Evolutionary conservation across 2,329 filamentous ascomycete genomes (phyloP), one percentile per base, ranked within the genome.

Genomic region (Penicillium oxalicum): DNA sequence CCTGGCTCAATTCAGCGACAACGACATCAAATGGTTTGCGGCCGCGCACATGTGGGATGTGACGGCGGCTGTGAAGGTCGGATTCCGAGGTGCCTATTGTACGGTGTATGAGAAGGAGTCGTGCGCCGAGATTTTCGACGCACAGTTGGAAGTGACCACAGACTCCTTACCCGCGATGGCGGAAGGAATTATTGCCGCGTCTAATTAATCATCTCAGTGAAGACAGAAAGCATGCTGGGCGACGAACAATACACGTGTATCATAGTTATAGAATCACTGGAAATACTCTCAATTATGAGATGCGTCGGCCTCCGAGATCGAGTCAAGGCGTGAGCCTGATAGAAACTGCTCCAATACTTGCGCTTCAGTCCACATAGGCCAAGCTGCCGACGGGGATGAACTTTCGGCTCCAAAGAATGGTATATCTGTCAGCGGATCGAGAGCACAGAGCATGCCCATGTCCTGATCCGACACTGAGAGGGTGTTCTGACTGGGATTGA

Each of bases 21-120:
- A 66, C 0, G 65, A 74, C 38, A 51, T 62, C 51, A 71, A 70
- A 40, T 81, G 78, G 78, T 81, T 81, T 59, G 79, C 77, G 0
- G 79, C 79, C 1, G 79, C 77, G 24, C 79, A 82, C 63, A 76
- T 77, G 70, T 82, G 79, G 79, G 79, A 82, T 66, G 77, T 78
- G 1, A 70, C 71, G 13, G 76, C 77, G 3, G 78, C 79, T 7
- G 70, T 68, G 41, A 70, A 67, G 47, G 70, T 70, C n/a, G 77
- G 77, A 53, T 73, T 81, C 59, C 73, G 71, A 45, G 76, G 75
- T 6, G 78, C 79, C 0, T 82, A 78, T 61, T 78, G 75, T 53
- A 71, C 74, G 2, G 67, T 77, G 0, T 76, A 73, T 54, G 78
- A 82, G 58, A 73, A 74, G 48, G 77, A 81, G 55, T 62, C 71